Evolutionary conservation across 78 protist species (phyloP), one percentile per base, ranked within the genome.

Genomic region (Mastigamoeba balamuthi): DNA sequence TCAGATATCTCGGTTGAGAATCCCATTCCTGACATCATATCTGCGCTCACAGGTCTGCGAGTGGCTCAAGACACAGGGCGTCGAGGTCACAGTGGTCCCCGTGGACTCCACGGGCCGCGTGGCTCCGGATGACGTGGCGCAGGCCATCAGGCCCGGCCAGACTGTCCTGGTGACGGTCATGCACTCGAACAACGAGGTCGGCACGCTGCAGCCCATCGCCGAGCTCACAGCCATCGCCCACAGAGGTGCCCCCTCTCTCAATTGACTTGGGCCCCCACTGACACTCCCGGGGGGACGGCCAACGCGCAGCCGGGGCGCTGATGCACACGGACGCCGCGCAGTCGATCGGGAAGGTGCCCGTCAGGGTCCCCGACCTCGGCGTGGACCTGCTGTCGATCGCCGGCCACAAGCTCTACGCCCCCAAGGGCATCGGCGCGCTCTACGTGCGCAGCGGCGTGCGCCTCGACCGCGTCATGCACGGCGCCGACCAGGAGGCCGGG

Each of bases 181-280:
- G 98, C 48, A 81, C 33, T 92, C 88, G n/a, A 91, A 95, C 91
- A 95, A 95, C 78, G 98, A 95, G 77, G 92, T 95, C 40, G 97
- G 98, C 29, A 92, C 77, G 37, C 37, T 92, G 17, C 95, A 94
- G 69, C 93, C 94, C 6, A 6, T 94, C 30, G 58, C 5, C 30
- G 94, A 87, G 73, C 92, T 93, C 27, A 96, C 94, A 36, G 1
- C 30, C 33, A 48, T 48, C 17, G 58, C 58, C 17, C 58, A 48
- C 17, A 48, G 58, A 17, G 33, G n/a, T n/a, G n/a, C n/a, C n/a
- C n/a, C n/a, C n/a, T n/a, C n/a, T n/a, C n/a, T n/a, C n/a, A n/a
- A n/a, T n/a, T n/a, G n/a, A n/a, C n/a, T n/a, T n/a, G n/a, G n/a
- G n/a, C n/a, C n/a, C n/a, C n/a, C n/a, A n/a, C n/a, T n/a, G n/a